Evolutionary conservation across 2,329 filamentous ascomycete species (phyloP).

Genomic region (Penicillium sclerotigenum): DNA sequence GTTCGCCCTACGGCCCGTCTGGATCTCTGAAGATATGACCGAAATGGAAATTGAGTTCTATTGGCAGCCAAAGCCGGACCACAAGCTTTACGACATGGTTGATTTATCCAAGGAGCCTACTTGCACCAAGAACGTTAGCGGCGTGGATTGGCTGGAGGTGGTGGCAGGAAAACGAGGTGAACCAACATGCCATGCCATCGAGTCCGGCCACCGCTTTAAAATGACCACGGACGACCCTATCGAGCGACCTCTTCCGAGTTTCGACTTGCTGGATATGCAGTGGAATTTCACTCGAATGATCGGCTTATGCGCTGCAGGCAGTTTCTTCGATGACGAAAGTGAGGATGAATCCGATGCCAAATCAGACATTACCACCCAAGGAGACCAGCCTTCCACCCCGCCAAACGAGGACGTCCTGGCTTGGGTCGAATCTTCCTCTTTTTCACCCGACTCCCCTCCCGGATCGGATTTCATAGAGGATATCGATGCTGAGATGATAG

Average conservation of each 20-base stretch:
- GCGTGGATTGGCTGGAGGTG: neutral
- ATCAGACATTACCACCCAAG: neutral
- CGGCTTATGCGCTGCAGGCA: neutral
- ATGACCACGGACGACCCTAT: conserved; percentile 4
- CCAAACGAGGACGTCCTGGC: neutral
- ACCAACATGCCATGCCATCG: neutral
- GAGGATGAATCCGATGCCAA: neutral
- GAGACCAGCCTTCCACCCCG: neutral
- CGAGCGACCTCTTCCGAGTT: conserved; percentile 7
- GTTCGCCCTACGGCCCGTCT: conserved; percentile 7
- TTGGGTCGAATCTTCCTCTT: neutral
- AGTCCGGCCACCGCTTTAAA: conserved; percentile 7
- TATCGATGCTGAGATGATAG: neutral
- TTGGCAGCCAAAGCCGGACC: conserved; percentile 7
- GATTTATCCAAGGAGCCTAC: neutral
- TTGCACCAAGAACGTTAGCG: neutral
- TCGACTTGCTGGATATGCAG: conserved; percentile 14
- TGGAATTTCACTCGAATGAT: conserved; percentile 13
- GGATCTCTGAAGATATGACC: neutral
- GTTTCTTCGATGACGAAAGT: neutral
- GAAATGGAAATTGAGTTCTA: conserved; percentile 12
- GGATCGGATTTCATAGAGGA: neutral
- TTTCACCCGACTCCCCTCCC: neutral
- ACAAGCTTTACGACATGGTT: neutral
- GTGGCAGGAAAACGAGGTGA: neutral